These are phyloP conservation scores for Ascomycota sp. DNA, from an alignment of 2,329 filamentous ascomycete species.

Conservation along the genomic window DNA sequence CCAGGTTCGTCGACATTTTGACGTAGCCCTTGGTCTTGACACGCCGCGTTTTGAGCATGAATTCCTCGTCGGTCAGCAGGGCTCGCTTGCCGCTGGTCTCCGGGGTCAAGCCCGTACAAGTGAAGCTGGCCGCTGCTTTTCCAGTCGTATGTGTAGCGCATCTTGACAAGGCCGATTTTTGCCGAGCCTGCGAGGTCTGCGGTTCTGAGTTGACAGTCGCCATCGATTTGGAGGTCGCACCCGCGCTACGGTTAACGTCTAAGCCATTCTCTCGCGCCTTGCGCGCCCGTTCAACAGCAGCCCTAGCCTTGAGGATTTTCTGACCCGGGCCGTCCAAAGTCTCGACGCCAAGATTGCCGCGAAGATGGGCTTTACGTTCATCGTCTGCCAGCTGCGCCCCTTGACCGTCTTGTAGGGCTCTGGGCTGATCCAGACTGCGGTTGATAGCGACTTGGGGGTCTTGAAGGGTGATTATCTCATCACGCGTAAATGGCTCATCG, in stretches of 20 bases:
- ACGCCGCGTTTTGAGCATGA: slow-evolving; percentile 78
- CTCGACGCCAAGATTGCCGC: slow-evolving; percentile 53
- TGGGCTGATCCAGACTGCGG: slow-evolving; percentile 71
- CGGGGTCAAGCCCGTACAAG: slow-evolving; percentile 80
- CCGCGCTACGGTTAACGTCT: slow-evolving; percentile 32
- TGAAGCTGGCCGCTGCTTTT: slow-evolving; percentile 80
- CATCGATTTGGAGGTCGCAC: slow-evolving; percentile 18
- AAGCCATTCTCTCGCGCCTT: slow-evolving; percentile 44
- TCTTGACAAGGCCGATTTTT: slow-evolving; percentile 52
- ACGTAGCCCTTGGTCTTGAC: slow-evolving; percentile 85
- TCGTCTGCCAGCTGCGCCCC: slow-evolving; percentile 46
- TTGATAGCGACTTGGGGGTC: slow-evolving; percentile 80
- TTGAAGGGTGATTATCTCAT: slow-evolving; percentile 89
- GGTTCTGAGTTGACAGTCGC: slow-evolving; percentile 5
- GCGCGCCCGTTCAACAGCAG: slow-evolving; percentile 79
- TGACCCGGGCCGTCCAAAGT: slow-evolving; percentile 59
- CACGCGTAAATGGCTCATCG: slow-evolving; percentile 67
- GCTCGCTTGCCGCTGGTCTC: slow-evolving; percentile 78
- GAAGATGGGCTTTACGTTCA: slow-evolving; percentile 45
- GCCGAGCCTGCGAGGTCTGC: slow-evolving; percentile 21
- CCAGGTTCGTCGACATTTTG: slow-evolving; percentile 68
- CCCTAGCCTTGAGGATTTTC: slow-evolving; percentile 80
- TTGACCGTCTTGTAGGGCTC: slow-evolving; percentile 68
- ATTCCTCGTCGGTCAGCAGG: slow-evolving; percentile 80
- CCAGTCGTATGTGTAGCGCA: slow-evolving; percentile 82